Percentiles rank a stretch among this genome's conserved stretches.
Conservation (phyloP, 2,329 filamentous ascomycete genomes). For the Catunica adiposa region DNA sequence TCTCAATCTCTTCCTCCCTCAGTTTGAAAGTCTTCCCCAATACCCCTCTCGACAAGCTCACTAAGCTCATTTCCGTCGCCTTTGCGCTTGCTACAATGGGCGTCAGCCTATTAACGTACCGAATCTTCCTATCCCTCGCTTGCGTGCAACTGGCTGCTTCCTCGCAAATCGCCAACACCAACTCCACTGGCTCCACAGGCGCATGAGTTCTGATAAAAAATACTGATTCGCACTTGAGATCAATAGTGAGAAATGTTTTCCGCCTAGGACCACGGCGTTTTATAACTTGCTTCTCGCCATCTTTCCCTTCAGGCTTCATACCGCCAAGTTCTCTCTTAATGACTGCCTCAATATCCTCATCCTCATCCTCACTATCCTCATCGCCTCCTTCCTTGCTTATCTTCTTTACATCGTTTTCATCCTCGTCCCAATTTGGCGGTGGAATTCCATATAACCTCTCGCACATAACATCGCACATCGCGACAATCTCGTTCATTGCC, state of each 20-base stretch:
- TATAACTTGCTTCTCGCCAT: neutral
- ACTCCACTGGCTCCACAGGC: conserved; percentile 38
- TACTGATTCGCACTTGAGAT: conserved; percentile 42
- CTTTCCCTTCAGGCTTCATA: conserved; percentile 31
- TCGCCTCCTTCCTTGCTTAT: conserved; percentile 12
- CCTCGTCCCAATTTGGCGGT: conserved; percentile 21
- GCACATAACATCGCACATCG: conserved; percentile 52
- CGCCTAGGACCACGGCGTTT: conserved; percentile 19
- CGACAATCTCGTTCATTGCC: conserved; percentile 49
- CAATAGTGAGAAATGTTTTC: conserved; percentile 35
- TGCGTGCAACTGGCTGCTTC: conserved; percentile 32
- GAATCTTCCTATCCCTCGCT: conserved; percentile 29
- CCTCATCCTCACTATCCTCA: conserved; percentile 28
- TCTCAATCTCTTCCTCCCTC: conserved; percentile 16
- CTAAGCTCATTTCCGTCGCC: conserved; percentile 51
- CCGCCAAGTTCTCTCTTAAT: conserved; percentile 55
- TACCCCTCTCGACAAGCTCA: conserved; percentile 46
- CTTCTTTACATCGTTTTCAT: conserved; percentile 18
- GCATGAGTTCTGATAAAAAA: conserved; percentile 42
- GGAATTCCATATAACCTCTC: conserved; percentile 41
- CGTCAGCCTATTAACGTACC: conserved; percentile 43
- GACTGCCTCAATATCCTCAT: conserved; percentile 53
- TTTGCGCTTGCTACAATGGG: conserved; percentile 39
- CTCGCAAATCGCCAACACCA: conserved; percentile 38
- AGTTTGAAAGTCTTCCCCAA: conserved; percentile 46